Percentiles rank a stretch among this genome's conserved stretches.
Evolutionary conservation across 1,284 basidiomycete genomes (phyloP).

Genomic region (Trichosporon coremiiforme): DNA sequence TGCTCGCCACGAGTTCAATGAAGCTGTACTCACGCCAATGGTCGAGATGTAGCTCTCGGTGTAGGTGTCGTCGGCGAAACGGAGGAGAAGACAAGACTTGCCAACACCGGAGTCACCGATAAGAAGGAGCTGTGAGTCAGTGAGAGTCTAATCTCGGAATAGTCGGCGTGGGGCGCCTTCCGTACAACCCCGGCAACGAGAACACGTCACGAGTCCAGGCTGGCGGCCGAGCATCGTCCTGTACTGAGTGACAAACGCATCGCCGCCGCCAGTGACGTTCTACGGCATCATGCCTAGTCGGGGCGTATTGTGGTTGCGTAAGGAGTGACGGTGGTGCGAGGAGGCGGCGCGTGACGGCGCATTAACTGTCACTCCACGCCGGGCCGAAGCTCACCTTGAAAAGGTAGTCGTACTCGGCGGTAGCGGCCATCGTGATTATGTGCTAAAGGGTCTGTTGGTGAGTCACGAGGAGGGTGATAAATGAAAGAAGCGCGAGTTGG

Average conservation of each 20-base stretch:
- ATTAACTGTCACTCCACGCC: slow-evolving; percentile 2
- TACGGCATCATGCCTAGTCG: neutral
- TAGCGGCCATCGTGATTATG: slow-evolving; percentile 52
- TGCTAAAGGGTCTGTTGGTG: slow-evolving; percentile 1
- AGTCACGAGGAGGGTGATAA: neutral
- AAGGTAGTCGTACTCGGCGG: slow-evolving; percentile 94
- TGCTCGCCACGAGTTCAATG: too few relatives aligned
- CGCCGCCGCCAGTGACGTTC: neutral
- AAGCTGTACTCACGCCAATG: slow-evolving; percentile 69
- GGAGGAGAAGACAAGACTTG: slow-evolving; percentile 94
- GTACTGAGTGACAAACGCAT: neutral
- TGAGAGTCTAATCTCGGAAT: neutral
- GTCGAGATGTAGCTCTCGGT: slow-evolving; percentile 99
- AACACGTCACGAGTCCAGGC: neutral
- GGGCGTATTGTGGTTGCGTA: neutral
- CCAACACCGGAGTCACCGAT: slow-evolving; percentile 89
- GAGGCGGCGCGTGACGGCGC: slow-evolving; percentile 2
- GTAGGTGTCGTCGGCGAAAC: slow-evolving; percentile 99
- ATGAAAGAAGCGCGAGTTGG: neutral
- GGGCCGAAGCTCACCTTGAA: slow-evolving; percentile 65
- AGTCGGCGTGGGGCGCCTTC: neutral
- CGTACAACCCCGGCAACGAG: neutral
- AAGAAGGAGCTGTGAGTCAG: slow-evolving; percentile 62
- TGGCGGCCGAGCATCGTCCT: neutral
- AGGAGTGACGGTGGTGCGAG: slow-evolving; percentile 9